Base-by-base conservation (phyloP, 2,329 filamentous ascomycete species). In the Ramularia collo-cygni region DNA sequence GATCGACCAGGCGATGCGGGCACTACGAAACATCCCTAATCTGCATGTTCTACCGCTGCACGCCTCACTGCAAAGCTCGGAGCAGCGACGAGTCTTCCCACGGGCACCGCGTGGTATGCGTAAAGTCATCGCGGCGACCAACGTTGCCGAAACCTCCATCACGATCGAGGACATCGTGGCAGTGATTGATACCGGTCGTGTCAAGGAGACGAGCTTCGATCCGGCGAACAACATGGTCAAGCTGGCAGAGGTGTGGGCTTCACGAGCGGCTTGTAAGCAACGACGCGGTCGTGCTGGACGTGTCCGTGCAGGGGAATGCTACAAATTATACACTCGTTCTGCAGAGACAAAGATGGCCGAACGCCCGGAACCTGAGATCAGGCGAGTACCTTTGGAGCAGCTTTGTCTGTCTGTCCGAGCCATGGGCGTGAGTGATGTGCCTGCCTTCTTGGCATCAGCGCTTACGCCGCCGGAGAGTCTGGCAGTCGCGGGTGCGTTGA, bases 141-240 rank as follows among this genome's bases (percentile, higher is more conserved):
- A 98, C 56, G 90, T 98, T 2, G 92, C 92, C 2, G 92, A 98
- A 62, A 98, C 92, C 0, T 96, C 92, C 2, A 96, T 98, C 60
- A 98, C 92, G 0, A 98, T 98, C 44, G 89, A 95, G 58, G 92
- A 98, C 58, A 85, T 98, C 38, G 85, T 96, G 2, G 90, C 86
- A 2, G 92, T 98, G 32, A 90, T 98, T 48, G 92, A 98, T 61
- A 92, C 84, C 8, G 92, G 92, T 18, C 81, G 87, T 38, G 92
- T 98, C 44, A 98, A 98, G 59, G 90, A 98, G 64, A 98, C 89
- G 0, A 90, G 85, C 59, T 96, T 89, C 55, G 92, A 96, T 60
- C 79, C 87, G 0, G 76, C 83, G 47, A 94, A 83, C 60, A 95
- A 95, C 59, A 95, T 96, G 81, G 83, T 93, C 30, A 88, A 86